Evolutionary conservation across 305 asterid genomes (phyloP).

Genomic region (Euphrasia arctica): DNA sequence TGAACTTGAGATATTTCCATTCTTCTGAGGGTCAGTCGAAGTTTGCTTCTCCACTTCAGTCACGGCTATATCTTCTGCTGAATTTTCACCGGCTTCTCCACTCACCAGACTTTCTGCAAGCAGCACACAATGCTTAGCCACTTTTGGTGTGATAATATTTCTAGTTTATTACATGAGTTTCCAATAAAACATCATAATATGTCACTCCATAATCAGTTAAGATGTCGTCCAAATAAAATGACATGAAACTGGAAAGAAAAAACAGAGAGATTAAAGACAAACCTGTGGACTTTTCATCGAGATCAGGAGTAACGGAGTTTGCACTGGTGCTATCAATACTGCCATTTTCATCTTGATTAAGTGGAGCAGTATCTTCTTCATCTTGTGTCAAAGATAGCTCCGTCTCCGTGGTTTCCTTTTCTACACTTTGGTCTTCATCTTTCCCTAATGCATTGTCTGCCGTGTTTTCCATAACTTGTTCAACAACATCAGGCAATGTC

Average conservation of each 20-base stretch:
- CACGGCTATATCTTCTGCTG: slow-evolving; percentile 22
- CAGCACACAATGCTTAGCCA: slow-evolving; percentile 3
- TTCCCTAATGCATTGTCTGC: slow-evolving; percentile 29
- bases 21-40: slow-evolving; percentile 27
- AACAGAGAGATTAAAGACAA: slow-evolving; percentile 18
- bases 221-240: slow-evolving; percentile 16
- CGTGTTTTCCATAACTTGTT: slow-evolving; percentile 29
- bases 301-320: slow-evolving; percentile 29
- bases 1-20: slow-evolving; percentile 29
- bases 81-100: slow-evolving; percentile 6
- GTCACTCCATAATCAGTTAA: background rate
- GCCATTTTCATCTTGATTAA: slow-evolving; percentile 31
- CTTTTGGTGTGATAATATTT: background rate
- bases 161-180: background rate
- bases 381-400: slow-evolving; percentile 25
- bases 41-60: slow-evolving; percentile 28
- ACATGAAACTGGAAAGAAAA: slow-evolving; percentile 2
- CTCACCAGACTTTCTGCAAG: slow-evolving; percentile 38
- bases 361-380: slow-evolving; percentile 34
- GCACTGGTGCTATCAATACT: slow-evolving; percentile 36
- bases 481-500: slow-evolving; percentile 28
- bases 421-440: slow-evolving; percentile 31
- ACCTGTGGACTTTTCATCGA: slow-evolving; percentile 45
- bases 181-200: background rate
- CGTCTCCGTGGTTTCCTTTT: slow-evolving; percentile 20